phyloP scores from a whole-genome alignment of 306 rosid species.

The Citrullus mucosospermus region DNA sequence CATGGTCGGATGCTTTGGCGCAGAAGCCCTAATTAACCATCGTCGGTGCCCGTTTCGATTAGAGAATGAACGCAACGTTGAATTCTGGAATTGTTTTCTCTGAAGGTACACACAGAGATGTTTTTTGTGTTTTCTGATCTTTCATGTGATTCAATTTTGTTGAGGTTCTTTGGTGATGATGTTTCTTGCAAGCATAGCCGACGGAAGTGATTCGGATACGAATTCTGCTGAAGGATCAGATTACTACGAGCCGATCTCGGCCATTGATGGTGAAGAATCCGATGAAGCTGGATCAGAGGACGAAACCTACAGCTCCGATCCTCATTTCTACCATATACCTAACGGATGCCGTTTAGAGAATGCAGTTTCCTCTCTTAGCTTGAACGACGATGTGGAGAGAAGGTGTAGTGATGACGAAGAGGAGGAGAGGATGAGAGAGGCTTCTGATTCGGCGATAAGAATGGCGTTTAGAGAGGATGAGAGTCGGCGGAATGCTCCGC shows the following conservation, averaged over 20 bases:
- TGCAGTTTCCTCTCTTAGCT: constrained; percentile 43
- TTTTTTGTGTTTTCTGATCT: not conserved
- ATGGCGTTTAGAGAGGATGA: constrained; percentile 72
- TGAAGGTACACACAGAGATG: constrained; percentile 22
- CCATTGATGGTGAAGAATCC: constrained; percentile 26
- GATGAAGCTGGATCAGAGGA: constrained; percentile 23
- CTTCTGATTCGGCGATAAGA: constrained; percentile 31
- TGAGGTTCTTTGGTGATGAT: not conserved
- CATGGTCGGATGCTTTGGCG: not conserved
- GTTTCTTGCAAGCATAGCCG: constrained; percentile 26
- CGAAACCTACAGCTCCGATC: constrained; percentile 15
- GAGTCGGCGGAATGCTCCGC: constrained; percentile 51
- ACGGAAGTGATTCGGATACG: constrained; percentile 74
- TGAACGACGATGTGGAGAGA: constrained; percentile 30
- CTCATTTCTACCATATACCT: constrained; percentile 20
- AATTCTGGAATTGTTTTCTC: constrained; percentile 15
- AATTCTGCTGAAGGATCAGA: constrained; percentile 40
- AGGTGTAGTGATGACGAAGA: constrained; percentile 27
- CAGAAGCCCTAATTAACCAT: not conserved
- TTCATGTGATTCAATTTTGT: no score
- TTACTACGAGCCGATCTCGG: constrained; percentile 67
- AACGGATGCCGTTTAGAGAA: constrained; percentile 33
- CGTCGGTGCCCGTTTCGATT: not conserved
- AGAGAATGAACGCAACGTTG: constrained; percentile 33
- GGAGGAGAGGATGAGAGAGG: constrained; percentile 22